Base-by-base conservation (phyloP, 2,329 filamentous ascomycete species). In the Apiospora pterosperma region DNA sequence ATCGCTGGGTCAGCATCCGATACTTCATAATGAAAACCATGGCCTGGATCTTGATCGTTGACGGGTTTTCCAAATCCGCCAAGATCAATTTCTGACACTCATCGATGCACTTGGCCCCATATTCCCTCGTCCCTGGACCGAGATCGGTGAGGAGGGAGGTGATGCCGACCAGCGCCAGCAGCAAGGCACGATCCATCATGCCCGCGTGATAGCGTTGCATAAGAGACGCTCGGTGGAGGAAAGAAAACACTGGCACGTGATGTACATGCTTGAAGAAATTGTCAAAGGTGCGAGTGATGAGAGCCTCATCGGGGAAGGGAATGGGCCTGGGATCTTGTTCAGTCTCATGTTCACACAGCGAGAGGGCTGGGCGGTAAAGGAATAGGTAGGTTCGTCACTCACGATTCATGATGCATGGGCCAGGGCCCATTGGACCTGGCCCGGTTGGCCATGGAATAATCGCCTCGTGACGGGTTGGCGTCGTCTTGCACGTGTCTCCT, bases 251-350 rank as follows among this genome's bases (percentile, higher is more conserved):
- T 55, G 85, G 84, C 62, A 87, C 84, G 67, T 87, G 85, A 73
- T 87, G 84, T 44, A 87, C 80, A 70, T 87, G 82, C 48, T 82
- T 82, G 72, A 87, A 87, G 75, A 86, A 87, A 68, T 82, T 81
- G 69, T 84, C 84, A 67, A 87, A 85, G 6, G 84, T 84, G 42
- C 80, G 80, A 61, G 81, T 77, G 44, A 85, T 83, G 31, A 87
- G 71, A 25, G 80, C 76, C 69, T 86, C 83, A 67, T 74, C 71
- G 8, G 74, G 74, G n/a, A 62, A 62, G 14, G 19, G 38, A 66
- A 68, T 41, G 73, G 72, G 5, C 67, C 65, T 62, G 69, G 69
- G 10, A 38, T 82, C 1, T 5, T 38, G 34, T 36, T 63, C 61
- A 59, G 36, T n/a, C 28, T 25, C 87, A 79, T 70, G 87, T 84